Conservation (phyloP, 345 rosid species). For the Syzygium aromaticum region DNA sequence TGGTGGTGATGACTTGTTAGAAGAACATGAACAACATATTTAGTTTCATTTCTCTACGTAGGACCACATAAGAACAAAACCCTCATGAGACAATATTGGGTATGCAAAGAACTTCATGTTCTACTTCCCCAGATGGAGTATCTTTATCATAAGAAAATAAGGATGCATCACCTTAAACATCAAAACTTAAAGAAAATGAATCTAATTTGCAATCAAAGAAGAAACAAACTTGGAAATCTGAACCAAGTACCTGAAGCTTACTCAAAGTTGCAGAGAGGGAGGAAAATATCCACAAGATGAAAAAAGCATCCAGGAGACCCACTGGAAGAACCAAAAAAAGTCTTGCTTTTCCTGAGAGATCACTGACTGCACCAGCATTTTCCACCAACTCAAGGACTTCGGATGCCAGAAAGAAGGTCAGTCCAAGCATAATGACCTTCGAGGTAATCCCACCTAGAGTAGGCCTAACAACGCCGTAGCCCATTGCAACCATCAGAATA, state of each 20-base stretch:
- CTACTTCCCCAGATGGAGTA: neutral
- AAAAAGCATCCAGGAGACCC: slow-evolving; percentile 87
- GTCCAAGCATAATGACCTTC: slow-evolving; percentile 85
- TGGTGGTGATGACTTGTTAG: neutral
- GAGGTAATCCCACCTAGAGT: slow-evolving; percentile 87
- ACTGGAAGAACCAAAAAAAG: slow-evolving; percentile 78
- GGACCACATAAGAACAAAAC: neutral
- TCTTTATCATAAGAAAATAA: neutral
- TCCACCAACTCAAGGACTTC: slow-evolving; percentile 89
- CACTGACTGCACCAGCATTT: slow-evolving; percentile 86
- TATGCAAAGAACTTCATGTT: neutral
- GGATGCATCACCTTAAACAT: neutral
- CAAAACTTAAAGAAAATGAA: neutral
- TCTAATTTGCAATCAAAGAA: neutral
- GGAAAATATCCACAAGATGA: slow-evolving; percentile 89
- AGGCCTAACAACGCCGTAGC: slow-evolving; percentile 97
- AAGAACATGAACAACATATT: neutral
- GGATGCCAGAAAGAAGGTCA: slow-evolving; percentile 79
- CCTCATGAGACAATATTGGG: neutral
- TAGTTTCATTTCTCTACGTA: neutral
- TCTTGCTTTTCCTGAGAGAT: slow-evolving; percentile 87
- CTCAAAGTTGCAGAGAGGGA: slow-evolving; percentile 85
- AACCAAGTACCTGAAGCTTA: slow-evolving; percentile 70
- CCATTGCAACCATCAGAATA: slow-evolving; percentile 89
- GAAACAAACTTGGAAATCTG: slow-evolving; percentile 1